Conservation (phyloP, 257 asterid genomes). For the Knoxia roxburghii region DNA sequence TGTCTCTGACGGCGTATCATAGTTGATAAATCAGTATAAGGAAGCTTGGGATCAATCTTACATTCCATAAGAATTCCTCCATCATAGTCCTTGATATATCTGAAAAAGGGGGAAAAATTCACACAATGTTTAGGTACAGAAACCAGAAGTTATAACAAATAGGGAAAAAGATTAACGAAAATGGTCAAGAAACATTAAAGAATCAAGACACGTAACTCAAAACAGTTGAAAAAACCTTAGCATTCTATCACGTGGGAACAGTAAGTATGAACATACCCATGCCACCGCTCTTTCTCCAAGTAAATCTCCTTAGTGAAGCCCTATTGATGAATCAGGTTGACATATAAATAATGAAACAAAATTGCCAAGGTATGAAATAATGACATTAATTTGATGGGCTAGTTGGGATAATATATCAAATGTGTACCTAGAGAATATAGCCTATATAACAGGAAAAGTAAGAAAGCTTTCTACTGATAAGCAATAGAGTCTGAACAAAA, state of each 20-base stretch:
- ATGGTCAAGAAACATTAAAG: conserved; percentile 1
- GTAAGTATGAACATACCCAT: conserved; percentile 57
- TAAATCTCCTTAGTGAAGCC: conserved; percentile 95
- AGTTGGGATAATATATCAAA: neutral
- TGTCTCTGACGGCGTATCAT: conserved; percentile 97
- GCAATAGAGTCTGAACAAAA: neutral
- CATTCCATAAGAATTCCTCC: conserved; percentile 99
- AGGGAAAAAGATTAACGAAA: neutral
- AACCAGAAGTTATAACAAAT: neutral
- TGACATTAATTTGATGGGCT: neutral
- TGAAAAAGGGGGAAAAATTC: conserved; percentile 25
- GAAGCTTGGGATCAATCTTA: conserved; percentile 94
- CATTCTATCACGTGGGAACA: conserved; percentile 7
- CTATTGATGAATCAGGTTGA: conserved; percentile 36
- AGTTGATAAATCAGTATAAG: conserved; percentile 90
- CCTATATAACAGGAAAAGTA: neutral
- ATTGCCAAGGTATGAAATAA: neutral
- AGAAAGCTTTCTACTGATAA: neutral
- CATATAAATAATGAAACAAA: conserved; percentile 4
- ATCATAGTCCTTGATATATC: conserved; percentile 92
- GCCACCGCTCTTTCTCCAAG: conserved; percentile 95
- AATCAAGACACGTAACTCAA: conserved; percentile 1
- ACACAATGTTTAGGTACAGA: conserved; percentile 12
- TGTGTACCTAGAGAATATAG: too few relatives aligned
- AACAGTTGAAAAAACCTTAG: neutral